A percentile compares a stretch with the other conserved stretches of the same genome.
phyloP scores from a whole-genome alignment of 2,329 filamentous ascomycete genomes.

The Colletotrichum sp. region DNA sequence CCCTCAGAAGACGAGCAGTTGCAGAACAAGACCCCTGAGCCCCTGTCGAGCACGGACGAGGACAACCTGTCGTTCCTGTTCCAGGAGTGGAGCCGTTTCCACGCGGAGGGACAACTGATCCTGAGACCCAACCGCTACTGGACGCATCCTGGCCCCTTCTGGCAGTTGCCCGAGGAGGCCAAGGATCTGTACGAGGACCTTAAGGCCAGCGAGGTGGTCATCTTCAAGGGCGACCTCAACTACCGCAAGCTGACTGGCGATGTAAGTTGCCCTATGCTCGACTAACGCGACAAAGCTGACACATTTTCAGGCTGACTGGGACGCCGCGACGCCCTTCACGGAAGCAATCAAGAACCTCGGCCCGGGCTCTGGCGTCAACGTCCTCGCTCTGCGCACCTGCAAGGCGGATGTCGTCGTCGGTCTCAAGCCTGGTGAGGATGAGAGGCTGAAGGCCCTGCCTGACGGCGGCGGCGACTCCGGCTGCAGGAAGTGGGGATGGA shows the following conservation, averaged over 20 bases:
- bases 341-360: constrained; percentile 87
- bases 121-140: constrained; percentile 89
- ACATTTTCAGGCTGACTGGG: constrained; percentile 70
- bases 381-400: constrained; percentile 88
- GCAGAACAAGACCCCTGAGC: constrained; percentile 59
- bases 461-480: constrained; percentile 73
- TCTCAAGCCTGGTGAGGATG: constrained; percentile 80
- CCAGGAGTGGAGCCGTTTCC: constrained; percentile 77
- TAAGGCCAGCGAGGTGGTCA: constrained; percentile 81
- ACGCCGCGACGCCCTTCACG: constrained; percentile 83
- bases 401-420: constrained; percentile 97
- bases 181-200: constrained; percentile 76
- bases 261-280: constrained; percentile 55
- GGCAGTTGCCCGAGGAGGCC: constrained; percentile 77
- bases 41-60: constrained; percentile 70
- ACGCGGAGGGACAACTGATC: constrained; percentile 82
- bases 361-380: constrained; percentile 78
- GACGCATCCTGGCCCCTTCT: constrained; percentile 87
- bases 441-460: constrained; percentile 71
- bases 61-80: constrained; percentile 78
- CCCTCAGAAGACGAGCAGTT: constrained; percentile 70
- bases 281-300: background rate
- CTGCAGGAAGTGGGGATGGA: constrained; percentile 90
- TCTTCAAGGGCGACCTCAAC: constrained; percentile 98
- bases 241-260: constrained; percentile 93